Conservation (phyloP, 306 rosid genomes). For the Vigna unguiculata region DNA sequence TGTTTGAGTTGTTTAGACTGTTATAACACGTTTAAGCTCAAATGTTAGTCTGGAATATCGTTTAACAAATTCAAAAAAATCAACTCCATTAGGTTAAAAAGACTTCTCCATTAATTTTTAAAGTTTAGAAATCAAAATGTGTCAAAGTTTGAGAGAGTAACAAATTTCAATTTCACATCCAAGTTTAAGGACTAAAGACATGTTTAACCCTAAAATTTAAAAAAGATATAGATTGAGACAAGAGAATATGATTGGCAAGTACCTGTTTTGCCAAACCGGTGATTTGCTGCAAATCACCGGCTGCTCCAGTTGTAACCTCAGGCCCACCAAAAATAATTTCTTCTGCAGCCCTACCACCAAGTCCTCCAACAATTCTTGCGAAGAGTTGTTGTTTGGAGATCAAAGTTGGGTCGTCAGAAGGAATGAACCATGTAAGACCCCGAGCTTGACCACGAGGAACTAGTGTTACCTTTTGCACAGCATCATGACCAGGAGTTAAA, state of each 20-base stretch:
- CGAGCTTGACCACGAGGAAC: conserved; percentile 99
- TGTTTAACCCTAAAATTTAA: too few relatives aligned
- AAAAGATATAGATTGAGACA: too few relatives aligned
- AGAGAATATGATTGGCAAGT: conserved; percentile 13
- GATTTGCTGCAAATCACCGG: conserved; percentile 98
- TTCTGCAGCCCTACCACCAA: conserved; percentile 99
- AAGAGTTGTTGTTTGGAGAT: conserved; percentile 98
- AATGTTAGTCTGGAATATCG: too few relatives aligned
- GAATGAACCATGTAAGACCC: conserved; percentile 99
- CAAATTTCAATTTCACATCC: too few relatives aligned
- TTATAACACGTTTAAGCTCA: too few relatives aligned
- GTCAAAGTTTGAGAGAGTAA: too few relatives aligned
- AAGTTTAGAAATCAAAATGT: too few relatives aligned
- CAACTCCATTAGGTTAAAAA: too few relatives aligned
- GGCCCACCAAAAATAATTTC: conserved; percentile 96
- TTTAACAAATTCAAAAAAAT: too few relatives aligned
- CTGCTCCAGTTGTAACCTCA: conserved; percentile 99
- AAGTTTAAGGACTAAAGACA: too few relatives aligned
- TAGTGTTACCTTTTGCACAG: conserved; percentile 94
- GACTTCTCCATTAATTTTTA: too few relatives aligned
- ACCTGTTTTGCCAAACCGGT: conserved; percentile 98
- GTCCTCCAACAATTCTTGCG: conserved; percentile 98
- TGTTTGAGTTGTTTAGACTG: too few relatives aligned
- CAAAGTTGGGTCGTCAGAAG: conserved; percentile 90
- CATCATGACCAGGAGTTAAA: conserved; percentile 97